Base-by-base conservation (phyloP, 306 rosid genomes). In the Erythrophleum fordii region DNA sequence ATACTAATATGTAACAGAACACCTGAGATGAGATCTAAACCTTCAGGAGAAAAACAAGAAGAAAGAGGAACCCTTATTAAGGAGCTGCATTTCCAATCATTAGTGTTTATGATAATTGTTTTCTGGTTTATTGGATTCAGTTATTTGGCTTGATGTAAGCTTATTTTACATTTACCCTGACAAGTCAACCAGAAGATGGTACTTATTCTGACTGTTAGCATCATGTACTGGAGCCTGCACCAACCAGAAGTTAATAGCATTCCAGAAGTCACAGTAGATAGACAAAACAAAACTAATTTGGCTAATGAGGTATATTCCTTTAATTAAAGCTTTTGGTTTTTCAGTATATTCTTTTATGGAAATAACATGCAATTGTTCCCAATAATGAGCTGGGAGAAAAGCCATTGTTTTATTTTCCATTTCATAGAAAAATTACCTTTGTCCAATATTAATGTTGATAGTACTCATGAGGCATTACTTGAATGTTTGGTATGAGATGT, bases 171-270 rank as follows among this genome's bases (percentile, higher is more conserved):
- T 66, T 34, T 20, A 62, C 77, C 75, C 69, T 74, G 53, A 52
- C 86, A 95, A 97, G 98, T 95, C 72, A 95, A 92, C 88, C 97
- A 86, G 85, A 95, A 95, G 93, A 95, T 95, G 98, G 91, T 95
- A n/a, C 97, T 95, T 45, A 90, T 77, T 69, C 75, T 95, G 90
- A 82, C 94, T 45, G 98, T 97, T 59, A 91, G 97, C 90, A 95
- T 95, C 81, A 95, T 91, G 98, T 91, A 87, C 84, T 92, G 98
- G 98, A 92, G 98, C 88, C 88, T 95, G 83, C 90, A 87, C 87
- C 81, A 91, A 80, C 89, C 81, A 75, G 89, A 86, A 55, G 88
- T 67, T n/a, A 77, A 13, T 70, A 0, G 22, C 23, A 51, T 23
- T 51, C 56, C 11, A 1, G 64, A 45, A 26, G 84, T n/a, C n/a